These are phyloP conservation scores for Kazachstania psychrophila DNA, from an alignment of 805 yeast species.

Conservation along the genomic window DNA sequence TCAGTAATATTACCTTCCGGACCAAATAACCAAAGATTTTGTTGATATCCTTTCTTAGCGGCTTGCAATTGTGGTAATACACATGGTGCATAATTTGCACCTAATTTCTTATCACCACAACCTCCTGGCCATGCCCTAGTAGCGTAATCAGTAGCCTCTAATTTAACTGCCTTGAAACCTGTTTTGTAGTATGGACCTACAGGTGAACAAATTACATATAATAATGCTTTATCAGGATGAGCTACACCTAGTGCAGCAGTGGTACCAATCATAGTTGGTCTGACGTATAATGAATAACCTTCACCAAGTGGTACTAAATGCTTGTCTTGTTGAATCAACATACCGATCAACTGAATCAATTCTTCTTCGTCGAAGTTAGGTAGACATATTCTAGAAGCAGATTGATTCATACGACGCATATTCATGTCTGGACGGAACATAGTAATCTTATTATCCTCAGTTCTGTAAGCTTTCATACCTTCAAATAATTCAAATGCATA, in stretches of 20 bases:
- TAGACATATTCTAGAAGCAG: constrained; percentile 81
- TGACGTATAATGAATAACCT: constrained; percentile 85
- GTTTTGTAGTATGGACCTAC: constrained; percentile 94
- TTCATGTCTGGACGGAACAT: constrained; percentile 87
- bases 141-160: constrained; percentile 92
- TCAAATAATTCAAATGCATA: constrained; percentile 93
- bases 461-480: constrained; percentile 87
- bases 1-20: constrained; percentile 82
- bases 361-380: constrained; percentile 79
- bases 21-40: constrained; percentile 94
- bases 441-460: constrained; percentile 54
- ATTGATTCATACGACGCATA: constrained; percentile 82
- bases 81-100: constrained; percentile 97
- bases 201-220: constrained; percentile 85
- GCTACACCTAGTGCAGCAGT: constrained; percentile 81
- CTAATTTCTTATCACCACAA: constrained; percentile 89
- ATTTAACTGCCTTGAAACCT: constrained; percentile 88
- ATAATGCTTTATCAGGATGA: constrained; percentile 68
- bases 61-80: constrained; percentile 85
- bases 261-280: constrained; percentile 96
- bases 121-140: constrained; percentile 99
- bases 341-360: constrained; percentile 63
- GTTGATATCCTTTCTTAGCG: constrained; percentile 85
- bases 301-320: constrained; percentile 72
- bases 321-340: constrained; percentile 65